Base-by-base conservation (phyloP, 2,329 filamentous ascomycete genomes). In the Biscogniauxia mediterranea region DNA sequence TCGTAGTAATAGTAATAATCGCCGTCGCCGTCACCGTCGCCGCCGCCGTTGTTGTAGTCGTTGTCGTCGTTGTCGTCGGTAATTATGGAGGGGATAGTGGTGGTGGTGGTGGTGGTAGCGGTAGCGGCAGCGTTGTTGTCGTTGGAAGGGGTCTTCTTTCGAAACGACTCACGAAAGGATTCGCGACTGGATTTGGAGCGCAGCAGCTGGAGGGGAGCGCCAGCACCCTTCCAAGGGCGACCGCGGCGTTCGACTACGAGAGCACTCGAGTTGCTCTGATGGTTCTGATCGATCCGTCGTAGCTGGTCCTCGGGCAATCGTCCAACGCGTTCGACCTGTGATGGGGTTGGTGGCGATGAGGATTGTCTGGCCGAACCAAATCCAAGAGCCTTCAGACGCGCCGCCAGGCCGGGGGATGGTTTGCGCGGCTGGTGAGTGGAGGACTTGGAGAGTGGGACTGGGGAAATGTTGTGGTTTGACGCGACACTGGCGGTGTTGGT, bases 251-350 rank as follows among this genome's bases (percentile, higher is more conserved):
- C 81, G 69, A 91, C 79, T 66, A 78, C 79, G 66, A 79, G 79
- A 64, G 72, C 72, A 66, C 73, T 65, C 23, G 83, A 85, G 71
- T 80, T 80, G 62, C 85, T 83, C 66, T 83, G 83, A 72, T 90
- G 87, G 62, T 85, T 84, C 67, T 85, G 80, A 77, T 93, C 89
- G 69, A 92, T 83, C 70, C 87, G 82, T 67, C 86, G 84, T 61
- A 92, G 81, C 69, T 91, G 88, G 66, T 87, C 81, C 75, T 91
- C 87, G 69, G 89, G 82, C 58, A 92, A 85, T 62, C 89, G 86
- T 66, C 89, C 89, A 69, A 91, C 81, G 70, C 78, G 76, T 56
- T 84, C 81, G 74, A 65, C 68, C 56, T 72, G 70, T 7, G 66
- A 65, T 9, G 74, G 66, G 17, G 70, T 69, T 57, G 75, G 66